Percentiles rank a stretch among this genome's conserved stretches.
Conservation (phyloP, 2,329 filamentous ascomycete species). For the Dactylella cylindrospora region DNA sequence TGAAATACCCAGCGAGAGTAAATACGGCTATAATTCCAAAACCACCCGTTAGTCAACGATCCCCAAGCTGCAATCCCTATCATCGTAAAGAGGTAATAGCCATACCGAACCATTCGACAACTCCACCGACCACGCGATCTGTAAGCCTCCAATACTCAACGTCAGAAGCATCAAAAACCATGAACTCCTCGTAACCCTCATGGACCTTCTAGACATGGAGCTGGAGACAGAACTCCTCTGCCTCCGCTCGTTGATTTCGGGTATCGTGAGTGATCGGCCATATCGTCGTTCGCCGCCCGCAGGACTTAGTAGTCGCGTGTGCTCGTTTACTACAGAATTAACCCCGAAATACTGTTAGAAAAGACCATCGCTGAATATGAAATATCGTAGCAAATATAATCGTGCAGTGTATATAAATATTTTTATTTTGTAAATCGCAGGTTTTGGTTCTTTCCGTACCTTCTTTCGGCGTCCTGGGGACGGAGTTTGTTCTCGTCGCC, state of each 20-base stretch:
- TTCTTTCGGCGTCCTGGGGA: slow-evolving; percentile 33
- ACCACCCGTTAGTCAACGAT: neutral
- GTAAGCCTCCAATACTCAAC: slow-evolving; percentile 79
- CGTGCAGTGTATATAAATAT: neutral
- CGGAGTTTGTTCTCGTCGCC: slow-evolving; percentile 31
- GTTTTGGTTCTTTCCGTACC: slow-evolving; percentile 4
- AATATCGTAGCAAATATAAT: no score
- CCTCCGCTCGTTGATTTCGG: slow-evolving; percentile 29
- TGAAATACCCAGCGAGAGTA: slow-evolving; percentile 77
- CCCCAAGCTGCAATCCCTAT: neutral
- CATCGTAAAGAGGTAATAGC: slow-evolving; percentile 26
- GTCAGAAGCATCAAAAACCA: slow-evolving; percentile 87
- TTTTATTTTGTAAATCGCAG: neutral
- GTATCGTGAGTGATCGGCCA: slow-evolving; percentile 40
- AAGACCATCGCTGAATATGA: neutral
- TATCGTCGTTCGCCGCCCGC: slow-evolving; percentile 31
- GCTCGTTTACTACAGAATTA: slow-evolving; percentile 17
- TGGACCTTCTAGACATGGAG: slow-evolving; percentile 40
- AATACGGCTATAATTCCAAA: slow-evolving; percentile 59
- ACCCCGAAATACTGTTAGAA: neutral
- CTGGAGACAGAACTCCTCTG: slow-evolving; percentile 37
- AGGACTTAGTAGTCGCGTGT: slow-evolving; percentile 33
- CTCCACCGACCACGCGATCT: slow-evolving; percentile 95
- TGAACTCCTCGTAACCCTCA: slow-evolving; percentile 66
- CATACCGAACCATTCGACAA: slow-evolving; percentile 81